phyloP scores from a whole-genome alignment of 306 rosid genomes.

The Senna siamea region DNA sequence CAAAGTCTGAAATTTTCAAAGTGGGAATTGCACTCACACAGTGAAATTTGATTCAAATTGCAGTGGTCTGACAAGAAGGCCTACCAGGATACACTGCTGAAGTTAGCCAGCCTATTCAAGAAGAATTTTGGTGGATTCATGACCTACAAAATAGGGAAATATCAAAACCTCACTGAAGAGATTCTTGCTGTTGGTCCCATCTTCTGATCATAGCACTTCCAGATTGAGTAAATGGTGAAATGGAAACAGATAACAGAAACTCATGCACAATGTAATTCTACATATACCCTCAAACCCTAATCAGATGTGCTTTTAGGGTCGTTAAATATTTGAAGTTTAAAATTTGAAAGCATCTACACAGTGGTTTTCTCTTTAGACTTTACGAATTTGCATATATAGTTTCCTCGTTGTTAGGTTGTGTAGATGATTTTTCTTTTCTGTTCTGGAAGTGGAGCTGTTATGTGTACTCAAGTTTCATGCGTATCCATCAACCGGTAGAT shows the following conservation, averaged over 20 bases:
- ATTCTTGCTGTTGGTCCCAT: conserved; percentile 73
- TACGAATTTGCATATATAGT: neutral
- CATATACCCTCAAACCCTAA: neutral
- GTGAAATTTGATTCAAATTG: conserved; percentile 24
- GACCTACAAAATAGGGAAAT: conserved; percentile 66
- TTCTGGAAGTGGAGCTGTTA: no score
- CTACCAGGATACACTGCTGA: conserved; percentile 55
- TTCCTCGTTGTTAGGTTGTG: no score
- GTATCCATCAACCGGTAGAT: no score
- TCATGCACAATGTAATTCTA: neutral
- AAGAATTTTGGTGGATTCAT: conserved; percentile 67
- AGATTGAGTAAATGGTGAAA: neutral
- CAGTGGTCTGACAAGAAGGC: conserved; percentile 79
- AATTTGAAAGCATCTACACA: neutral
- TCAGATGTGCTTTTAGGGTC: neutral
- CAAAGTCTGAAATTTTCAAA: neutral
- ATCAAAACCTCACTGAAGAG: conserved; percentile 63
- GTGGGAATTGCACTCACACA: neutral
- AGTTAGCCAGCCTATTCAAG: conserved; percentile 69
- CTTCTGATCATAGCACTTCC: conserved; percentile 44
- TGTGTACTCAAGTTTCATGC: no score
- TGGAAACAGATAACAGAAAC: conserved; percentile 1
- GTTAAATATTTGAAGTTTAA: neutral
- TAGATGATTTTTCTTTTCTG: no score
- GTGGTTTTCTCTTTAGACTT: neutral